Evolutionary conservation across 1,139 yeast genomes (phyloP).

Genomic region (Blastobotrys raffinosifermentans): DNA sequence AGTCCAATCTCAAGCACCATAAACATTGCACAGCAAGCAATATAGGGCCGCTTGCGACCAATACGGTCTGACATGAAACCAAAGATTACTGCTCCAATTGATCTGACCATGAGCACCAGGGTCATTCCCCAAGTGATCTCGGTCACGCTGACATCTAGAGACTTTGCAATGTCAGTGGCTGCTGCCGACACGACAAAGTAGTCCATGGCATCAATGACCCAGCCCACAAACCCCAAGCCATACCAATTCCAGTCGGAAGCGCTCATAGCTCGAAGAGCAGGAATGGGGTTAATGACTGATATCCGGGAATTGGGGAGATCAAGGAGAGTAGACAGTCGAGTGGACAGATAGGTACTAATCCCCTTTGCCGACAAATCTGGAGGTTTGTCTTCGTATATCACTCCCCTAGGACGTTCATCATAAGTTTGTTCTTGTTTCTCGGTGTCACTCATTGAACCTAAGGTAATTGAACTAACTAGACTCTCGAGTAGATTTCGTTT

Average conservation of each 20-base stretch:
- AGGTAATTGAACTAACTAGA: too few species aligned
- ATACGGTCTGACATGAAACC: constrained; percentile 59
- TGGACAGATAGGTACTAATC: too few species aligned
- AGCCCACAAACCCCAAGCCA: constrained; percentile 41
- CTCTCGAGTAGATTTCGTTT: too few species aligned
- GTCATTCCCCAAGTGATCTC: constrained; percentile 68
- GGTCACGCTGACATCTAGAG: constrained; percentile 38
- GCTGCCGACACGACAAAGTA: constrained; percentile 46
- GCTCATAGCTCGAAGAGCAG: neutral
- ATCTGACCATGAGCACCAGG: constrained; percentile 67
- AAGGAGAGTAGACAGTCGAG: neutral
- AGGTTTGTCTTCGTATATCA: too few species aligned
- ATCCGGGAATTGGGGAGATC: neutral
- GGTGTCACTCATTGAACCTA: too few species aligned
- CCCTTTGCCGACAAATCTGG: constrained; percentile 1
- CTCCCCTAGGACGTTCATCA: too few species aligned
- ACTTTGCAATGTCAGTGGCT: constrained; percentile 40
- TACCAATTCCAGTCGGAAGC: neutral
- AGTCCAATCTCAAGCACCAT: constrained; percentile 60
- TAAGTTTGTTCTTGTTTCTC: too few species aligned
- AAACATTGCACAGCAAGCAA: constrained; percentile 46
- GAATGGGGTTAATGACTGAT: constrained; percentile 1
- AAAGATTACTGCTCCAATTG: constrained; percentile 64
- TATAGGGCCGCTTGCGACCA: constrained; percentile 66
- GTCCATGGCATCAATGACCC: constrained; percentile 51